A percentile compares a stretch with the other conserved stretches of the same genome.
Conservation (phyloP, 2,329 filamentous ascomycete species). For the Pseudogymnoascus sp. region DNA sequence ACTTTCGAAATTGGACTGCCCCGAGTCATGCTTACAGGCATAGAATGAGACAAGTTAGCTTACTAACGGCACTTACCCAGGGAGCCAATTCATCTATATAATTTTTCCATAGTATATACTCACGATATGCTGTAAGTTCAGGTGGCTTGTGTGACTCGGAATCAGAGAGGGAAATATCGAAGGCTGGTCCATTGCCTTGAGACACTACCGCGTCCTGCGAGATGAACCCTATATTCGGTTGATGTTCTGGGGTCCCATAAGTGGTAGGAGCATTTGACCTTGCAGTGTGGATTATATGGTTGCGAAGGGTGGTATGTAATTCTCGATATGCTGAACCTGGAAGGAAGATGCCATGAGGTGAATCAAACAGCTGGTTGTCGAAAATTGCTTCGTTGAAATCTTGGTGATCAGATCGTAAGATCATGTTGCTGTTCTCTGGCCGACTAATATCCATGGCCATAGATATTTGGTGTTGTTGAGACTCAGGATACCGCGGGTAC, state of each 20-base stretch:
- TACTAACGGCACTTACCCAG: slow-evolving; percentile 21
- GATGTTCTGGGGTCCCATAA: slow-evolving; percentile 19
- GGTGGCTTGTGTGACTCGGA: slow-evolving; percentile 19
- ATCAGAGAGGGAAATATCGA: slow-evolving; percentile 10
- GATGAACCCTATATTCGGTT: slow-evolving; percentile 13
- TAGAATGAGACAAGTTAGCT: no score
- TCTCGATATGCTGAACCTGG: slow-evolving; percentile 40
- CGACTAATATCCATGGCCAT: neutral
- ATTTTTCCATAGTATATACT: slow-evolving; percentile 33
- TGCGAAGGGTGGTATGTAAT: slow-evolving; percentile 36
- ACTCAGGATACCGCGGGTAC: slow-evolving; percentile 9
- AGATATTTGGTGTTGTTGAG: neutral
- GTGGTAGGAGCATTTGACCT: slow-evolving; percentile 32
- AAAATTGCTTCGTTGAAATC: neutral
- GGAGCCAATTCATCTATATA: slow-evolving; percentile 36
- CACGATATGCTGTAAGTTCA: slow-evolving; percentile 25
- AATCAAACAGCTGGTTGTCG: slow-evolving; percentile 13
- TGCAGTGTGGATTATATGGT: slow-evolving; percentile 37
- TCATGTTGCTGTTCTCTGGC: neutral
- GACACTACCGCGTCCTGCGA: neutral
- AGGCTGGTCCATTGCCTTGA: slow-evolving; percentile 10
- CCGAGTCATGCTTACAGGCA: no score
- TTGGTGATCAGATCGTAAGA: neutral
- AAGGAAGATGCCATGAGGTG: slow-evolving; percentile 34
- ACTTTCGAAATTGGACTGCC: no score